Evolutionary conservation across 768 basidiomycete species (phyloP).

Genomic region (Leccinellum albellum): DNA sequence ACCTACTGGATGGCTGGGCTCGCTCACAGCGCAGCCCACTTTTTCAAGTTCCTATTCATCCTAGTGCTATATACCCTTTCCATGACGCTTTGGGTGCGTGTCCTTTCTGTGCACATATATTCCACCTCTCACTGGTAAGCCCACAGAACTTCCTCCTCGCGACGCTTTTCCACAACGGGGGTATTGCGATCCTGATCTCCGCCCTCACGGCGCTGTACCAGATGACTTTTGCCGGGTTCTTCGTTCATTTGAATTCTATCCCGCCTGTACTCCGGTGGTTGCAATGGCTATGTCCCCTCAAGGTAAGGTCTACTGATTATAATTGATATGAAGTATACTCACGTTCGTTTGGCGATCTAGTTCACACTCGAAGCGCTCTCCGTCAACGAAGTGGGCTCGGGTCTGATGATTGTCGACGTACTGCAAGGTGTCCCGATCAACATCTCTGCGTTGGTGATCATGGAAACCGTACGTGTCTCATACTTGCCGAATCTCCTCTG

Average conservation of each 20-base stretch:
- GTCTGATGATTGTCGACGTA: slow-evolving; percentile 76
- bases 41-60: slow-evolving; percentile 94
- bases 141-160: slow-evolving; percentile 88
- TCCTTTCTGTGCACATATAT: neutral
- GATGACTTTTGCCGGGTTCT: slow-evolving; percentile 91
- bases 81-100: slow-evolving; percentile 80
- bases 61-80: slow-evolving; percentile 79
- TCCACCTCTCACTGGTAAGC: neutral
- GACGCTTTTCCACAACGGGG: slow-evolving; percentile 77
- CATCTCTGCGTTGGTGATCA: slow-evolving; percentile 78
- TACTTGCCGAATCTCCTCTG: neutral
- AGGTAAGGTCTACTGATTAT: slow-evolving; percentile 29
- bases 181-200: slow-evolving; percentile 86
- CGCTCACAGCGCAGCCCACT: slow-evolving; percentile 68
- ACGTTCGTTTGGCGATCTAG: slow-evolving; percentile 5
- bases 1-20: slow-evolving; percentile 98
- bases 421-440: slow-evolving; percentile 79
- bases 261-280: slow-evolving; percentile 93
- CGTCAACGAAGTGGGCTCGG: slow-evolving; percentile 90
- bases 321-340: neutral
- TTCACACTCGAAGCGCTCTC: slow-evolving; percentile 80
- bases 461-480: slow-evolving; percentile 63
- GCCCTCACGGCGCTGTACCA: slow-evolving; percentile 73
- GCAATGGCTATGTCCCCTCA: slow-evolving; percentile 84
- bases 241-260: slow-evolving; percentile 80